These are phyloP conservation scores for Fremontodendron californicum DNA, from an alignment of 345 rosid genomes.

Conservation along the genomic window DNA sequence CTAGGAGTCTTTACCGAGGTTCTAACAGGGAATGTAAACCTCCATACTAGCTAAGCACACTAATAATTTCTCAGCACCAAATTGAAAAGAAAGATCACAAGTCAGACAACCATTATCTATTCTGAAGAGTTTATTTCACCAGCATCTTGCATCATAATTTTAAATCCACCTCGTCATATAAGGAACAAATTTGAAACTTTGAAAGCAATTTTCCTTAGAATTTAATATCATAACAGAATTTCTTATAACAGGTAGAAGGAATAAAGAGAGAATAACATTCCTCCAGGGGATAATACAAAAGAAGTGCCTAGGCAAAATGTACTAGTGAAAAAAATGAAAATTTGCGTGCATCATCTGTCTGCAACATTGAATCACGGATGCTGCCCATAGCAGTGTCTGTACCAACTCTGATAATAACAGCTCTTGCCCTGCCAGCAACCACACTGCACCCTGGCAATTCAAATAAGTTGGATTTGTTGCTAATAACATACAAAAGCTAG, in stretches of 20 bases:
- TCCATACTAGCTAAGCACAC: background rate
- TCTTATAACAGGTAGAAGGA: background rate
- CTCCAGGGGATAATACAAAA: background rate
- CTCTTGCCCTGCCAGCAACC: slow-evolving; percentile 93
- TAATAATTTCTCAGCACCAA: background rate
- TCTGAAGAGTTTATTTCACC: background rate
- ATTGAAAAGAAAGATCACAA: background rate
- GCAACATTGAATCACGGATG: slow-evolving; percentile 96
- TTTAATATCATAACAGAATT: background rate
- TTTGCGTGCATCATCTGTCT: slow-evolving; percentile 72
- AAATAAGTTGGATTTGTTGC: slow-evolving; percentile 18
- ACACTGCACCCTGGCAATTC: slow-evolving; percentile 87
- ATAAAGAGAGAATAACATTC: background rate
- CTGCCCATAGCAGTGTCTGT: slow-evolving; percentile 97
- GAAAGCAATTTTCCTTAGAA: background rate
- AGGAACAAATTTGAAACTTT: too few relatives aligned
- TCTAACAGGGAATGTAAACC: background rate
- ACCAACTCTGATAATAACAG: slow-evolving; percentile 91
- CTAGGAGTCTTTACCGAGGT: background rate
- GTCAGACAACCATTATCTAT: slow-evolving; percentile 2
- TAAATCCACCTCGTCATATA: background rate
- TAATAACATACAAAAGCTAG: slow-evolving; percentile 2
- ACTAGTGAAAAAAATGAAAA: slow-evolving; percentile 17
- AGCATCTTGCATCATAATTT: background rate
- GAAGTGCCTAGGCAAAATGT: background rate